phyloP scores from a whole-genome alignment of 2,329 filamentous ascomycete genomes.

The Colletotrichum trifolii region DNA sequence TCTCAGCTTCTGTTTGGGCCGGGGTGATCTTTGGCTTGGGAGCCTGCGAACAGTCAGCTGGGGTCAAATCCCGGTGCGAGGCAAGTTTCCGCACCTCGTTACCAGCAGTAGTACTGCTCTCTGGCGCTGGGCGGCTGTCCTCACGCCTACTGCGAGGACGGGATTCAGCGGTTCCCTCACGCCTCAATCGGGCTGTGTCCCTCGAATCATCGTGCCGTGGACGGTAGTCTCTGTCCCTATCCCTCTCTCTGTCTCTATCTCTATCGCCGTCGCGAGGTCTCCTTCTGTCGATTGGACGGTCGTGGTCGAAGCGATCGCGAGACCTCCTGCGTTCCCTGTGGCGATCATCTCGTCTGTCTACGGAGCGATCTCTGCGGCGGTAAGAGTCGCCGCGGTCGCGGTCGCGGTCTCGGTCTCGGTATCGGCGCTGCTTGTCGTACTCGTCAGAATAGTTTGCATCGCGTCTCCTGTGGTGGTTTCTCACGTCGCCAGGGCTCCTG shows the following conservation, averaged over 20 bases:
- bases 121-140: slow-evolving; percentile 64
- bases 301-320: slow-evolving; percentile 68
- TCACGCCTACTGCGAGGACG: slow-evolving; percentile 73
- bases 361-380: slow-evolving; percentile 76
- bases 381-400: slow-evolving; percentile 66
- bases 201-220: slow-evolving; percentile 79
- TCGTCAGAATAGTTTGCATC: slow-evolving; percentile 53
- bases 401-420: slow-evolving; percentile 65
- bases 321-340: slow-evolving; percentile 72
- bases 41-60: slow-evolving; percentile 54
- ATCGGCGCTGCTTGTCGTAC: slow-evolving; percentile 61
- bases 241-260: slow-evolving; percentile 66
- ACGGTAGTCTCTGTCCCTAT: slow-evolving; percentile 71
- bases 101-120: slow-evolving; percentile 60
- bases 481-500: slow-evolving; percentile 71
- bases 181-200: slow-evolving; percentile 71
- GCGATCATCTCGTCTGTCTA: slow-evolving; percentile 73
- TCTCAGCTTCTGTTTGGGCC: slow-evolving; percentile 74
- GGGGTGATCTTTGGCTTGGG: slow-evolving; percentile 63
- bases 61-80: background rate
- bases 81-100: slow-evolving; percentile 63
- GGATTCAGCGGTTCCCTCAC: slow-evolving; percentile 79
- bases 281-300: slow-evolving; percentile 65
- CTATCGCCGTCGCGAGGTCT: slow-evolving; percentile 69
- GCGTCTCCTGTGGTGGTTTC: slow-evolving; percentile 44